Evolutionary conservation across 768 basidiomycete genomes (phyloP), one percentile per base, ranked within the genome.

Genomic region (Leucocoprinus sp.): DNA sequence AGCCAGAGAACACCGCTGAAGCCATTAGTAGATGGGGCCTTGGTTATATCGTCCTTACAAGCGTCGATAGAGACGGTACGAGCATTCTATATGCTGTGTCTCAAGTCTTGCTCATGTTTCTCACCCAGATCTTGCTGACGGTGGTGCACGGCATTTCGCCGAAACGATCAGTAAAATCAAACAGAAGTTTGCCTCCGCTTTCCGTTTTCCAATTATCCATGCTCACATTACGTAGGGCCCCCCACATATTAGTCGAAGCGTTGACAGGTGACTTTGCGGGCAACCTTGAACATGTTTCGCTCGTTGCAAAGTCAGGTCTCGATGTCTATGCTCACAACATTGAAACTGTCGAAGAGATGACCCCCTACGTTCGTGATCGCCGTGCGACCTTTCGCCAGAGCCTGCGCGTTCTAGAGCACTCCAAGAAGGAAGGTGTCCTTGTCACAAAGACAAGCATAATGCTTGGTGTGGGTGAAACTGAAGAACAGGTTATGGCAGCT

Each of bases 241-340:
- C 96, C 2, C 76, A 91, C 24, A 98, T 95, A 52, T 80, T 98
- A 6, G 91, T 99, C 8, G 96, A 99, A 67, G 95, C 95, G 2
- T 70, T 99, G 35, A 96, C 95, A 1, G 90, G 90, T 11, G 96
- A 99, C 63, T 98, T 98, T 63, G 79, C 78, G 14, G 93, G 91
- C 14, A 75, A 75, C 35, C 60, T 87, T 37, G 73, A 81, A 8
- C 77, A 83, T 41, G 87, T 96, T 21, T 76, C 82, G 1, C 53
- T 80, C 8, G 90, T 99, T 19, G 96, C 96, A 2, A 79, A 78
- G 49, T 96, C 93, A 0, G 96, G 96, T 2, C 70, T 99, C 14
- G 96, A 98, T 58, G 96, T 99, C 9, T 99, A 93, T 57, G 96
- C 96, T 1, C 96, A 99, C 66, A 98, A 99, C 61, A 68, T 98